Conservation (phyloP, 192 early-diverging fungal genomes). For the Umbelopsis vinacea region DNA sequence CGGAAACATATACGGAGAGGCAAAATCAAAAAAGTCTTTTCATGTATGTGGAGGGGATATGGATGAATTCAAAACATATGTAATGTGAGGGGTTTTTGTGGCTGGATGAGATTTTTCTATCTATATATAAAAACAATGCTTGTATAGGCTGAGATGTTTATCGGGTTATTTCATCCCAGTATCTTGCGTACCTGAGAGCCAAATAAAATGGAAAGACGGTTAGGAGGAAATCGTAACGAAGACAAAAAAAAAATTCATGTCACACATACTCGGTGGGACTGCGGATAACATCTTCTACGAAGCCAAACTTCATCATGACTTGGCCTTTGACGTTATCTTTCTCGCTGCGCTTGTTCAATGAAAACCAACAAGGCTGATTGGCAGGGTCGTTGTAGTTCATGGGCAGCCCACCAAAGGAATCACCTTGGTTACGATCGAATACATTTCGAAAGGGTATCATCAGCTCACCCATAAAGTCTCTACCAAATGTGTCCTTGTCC, state of each 20-base stretch:
- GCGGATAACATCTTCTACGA: conserved; percentile 18
- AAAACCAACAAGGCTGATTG: conserved; percentile 23
- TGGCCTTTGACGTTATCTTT: conserved; percentile 38
- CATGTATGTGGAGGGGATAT: not conserved
- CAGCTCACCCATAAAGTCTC: conserved; percentile 68
- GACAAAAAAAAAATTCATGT: not conserved
- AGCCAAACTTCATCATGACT: conserved; percentile 36
- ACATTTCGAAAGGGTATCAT: conserved; percentile 53
- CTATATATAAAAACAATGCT: not conserved
- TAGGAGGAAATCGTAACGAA: not conserved
- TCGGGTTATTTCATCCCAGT: conserved; percentile 14
- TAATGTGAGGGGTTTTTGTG: not conserved
- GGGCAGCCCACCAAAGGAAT: conserved; percentile 9
- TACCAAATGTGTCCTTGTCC: conserved; percentile 71
- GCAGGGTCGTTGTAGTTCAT: conserved; percentile 26
- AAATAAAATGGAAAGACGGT: not conserved
- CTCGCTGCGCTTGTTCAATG: conserved; percentile 33
- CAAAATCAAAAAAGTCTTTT: not conserved
- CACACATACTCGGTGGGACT: conserved; percentile 19
- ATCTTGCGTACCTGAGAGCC: not conserved
- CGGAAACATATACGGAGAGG: not conserved
- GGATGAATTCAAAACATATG: not conserved
- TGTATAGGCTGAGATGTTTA: not conserved
- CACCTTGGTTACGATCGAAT: conserved; percentile 27
- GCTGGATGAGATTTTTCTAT: not conserved